Evolutionary conservation across 805 yeast genomes (phyloP).

Genomic region (Metschnikowia aberdeeniae): DNA sequence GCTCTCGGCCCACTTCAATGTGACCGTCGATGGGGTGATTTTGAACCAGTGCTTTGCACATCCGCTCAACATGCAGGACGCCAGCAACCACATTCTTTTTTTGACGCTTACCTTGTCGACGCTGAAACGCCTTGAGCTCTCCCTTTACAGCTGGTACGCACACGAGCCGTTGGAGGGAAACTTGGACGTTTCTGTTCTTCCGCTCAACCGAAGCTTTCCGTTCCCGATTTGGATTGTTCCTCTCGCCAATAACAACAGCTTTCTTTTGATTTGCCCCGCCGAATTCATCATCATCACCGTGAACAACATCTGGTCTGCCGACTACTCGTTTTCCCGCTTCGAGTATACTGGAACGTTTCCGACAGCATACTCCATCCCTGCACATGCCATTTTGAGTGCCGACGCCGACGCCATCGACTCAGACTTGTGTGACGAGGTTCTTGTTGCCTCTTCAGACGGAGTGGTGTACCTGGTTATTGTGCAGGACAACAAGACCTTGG

Average conservation of each 20-base stretch:
- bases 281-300: conserved; percentile 34
- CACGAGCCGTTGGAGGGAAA: conserved; percentile 29
- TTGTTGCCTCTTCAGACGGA: conserved; percentile 35
- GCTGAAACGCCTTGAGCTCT: conserved; percentile 31
- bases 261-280: conserved; percentile 36
- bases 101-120: conserved; percentile 36
- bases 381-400: conserved; percentile 13
- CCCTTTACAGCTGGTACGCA: conserved; percentile 40
- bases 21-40: conserved; percentile 39
- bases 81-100: conserved; percentile 30
- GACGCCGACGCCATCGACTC: background rate
- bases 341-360: conserved; percentile 35
- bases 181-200: conserved; percentile 34
- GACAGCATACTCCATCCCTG: conserved; percentile 31
- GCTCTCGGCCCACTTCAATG: conserved; percentile 35
- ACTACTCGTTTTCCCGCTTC: conserved; percentile 29
- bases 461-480: conserved; percentile 28
- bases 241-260: conserved; percentile 29
- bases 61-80: conserved; percentile 23
- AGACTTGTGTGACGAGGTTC: conserved; percentile 23
- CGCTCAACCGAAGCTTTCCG: conserved; percentile 36
- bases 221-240: conserved; percentile 44
- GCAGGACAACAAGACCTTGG: conserved; percentile 14
- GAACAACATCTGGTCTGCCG: conserved; percentile 47
- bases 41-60: conserved; percentile 42